Conservation (phyloP, 306 rosid species). For the Vigna unguiculata region DNA sequence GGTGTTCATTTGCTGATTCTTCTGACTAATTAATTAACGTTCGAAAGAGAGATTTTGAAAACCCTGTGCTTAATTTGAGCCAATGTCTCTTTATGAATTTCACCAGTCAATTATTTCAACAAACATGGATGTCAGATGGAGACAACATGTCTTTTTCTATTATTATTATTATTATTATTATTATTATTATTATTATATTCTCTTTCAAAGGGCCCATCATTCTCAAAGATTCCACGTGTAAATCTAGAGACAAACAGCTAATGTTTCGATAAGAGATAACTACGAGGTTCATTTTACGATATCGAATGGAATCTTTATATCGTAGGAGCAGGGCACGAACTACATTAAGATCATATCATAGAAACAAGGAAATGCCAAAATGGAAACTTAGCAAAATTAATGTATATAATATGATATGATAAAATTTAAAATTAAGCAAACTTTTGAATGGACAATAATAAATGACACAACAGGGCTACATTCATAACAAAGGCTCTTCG, state of each 20-base stretch:
- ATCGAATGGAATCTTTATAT: not conserved
- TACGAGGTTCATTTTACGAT: slow-evolving; percentile 9
- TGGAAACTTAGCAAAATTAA: not conserved
- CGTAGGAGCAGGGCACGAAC: not conserved
- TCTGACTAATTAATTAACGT: not conserved
- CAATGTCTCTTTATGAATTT: not conserved
- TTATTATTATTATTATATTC: too few relatives aligned
- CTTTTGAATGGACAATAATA: not conserved
- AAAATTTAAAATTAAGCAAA: not conserved
- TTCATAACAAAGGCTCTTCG: not conserved
- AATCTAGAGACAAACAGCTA: not conserved
- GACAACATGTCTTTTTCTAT: not conserved
- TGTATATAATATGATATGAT: not conserved
- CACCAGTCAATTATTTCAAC: not conserved
- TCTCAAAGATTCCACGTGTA: not conserved
- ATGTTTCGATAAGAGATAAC: not conserved
- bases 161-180: not conserved
- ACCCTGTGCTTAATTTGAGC: too few relatives aligned
- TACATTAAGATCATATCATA: slow-evolving; percentile 17
- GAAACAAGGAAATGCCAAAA: slow-evolving; percentile 5
- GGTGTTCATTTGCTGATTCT: not conserved
- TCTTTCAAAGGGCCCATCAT: not conserved
- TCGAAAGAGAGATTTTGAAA: not conserved
- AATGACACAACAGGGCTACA: not conserved
- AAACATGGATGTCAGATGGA: not conserved